phyloP scores from a whole-genome alignment of 208 protist genomes.

The Trypanosoma vivax region DNA sequence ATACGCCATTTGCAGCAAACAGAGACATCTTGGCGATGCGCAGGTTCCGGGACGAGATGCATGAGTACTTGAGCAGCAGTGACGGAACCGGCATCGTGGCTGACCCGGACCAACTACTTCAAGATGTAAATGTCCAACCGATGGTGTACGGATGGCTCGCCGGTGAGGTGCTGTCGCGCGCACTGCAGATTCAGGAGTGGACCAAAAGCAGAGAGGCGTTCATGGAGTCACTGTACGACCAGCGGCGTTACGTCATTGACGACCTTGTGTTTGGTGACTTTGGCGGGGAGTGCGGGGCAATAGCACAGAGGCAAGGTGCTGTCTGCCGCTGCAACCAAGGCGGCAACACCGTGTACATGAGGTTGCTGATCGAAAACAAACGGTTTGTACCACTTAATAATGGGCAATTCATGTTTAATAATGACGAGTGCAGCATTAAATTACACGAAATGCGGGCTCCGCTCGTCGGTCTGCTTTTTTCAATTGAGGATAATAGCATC shows the following conservation, averaged over 20 bases:
- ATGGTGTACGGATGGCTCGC: slow-evolving; percentile 44
- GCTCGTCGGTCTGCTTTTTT: neutral
- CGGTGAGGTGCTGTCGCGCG: slow-evolving; percentile 20
- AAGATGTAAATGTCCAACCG: slow-evolving; percentile 11
- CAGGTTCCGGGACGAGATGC: neutral
- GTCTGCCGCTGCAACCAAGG: slow-evolving; percentile 20
- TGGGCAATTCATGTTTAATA: neutral
- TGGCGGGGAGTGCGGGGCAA: slow-evolving; percentile 9
- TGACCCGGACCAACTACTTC: neutral
- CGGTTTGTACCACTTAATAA: neutral
- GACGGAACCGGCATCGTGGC: neutral
- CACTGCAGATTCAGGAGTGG: slow-evolving; percentile 11
- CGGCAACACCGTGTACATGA: slow-evolving; percentile 16
- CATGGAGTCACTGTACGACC: slow-evolving; percentile 17
- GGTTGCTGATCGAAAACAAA: slow-evolving; percentile 2
- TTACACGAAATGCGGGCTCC: neutral
- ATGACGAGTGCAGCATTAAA: neutral
- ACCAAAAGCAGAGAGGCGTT: slow-evolving; percentile 7
- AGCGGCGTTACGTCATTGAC: slow-evolving; percentile 16
- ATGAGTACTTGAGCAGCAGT: neutral
- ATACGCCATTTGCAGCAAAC: neutral
- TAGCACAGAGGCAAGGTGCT: neutral
- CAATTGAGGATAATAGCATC: neutral
- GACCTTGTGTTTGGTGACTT: slow-evolving; percentile 22
- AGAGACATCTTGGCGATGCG: neutral